Base-by-base conservation (phyloP, 805 yeast genomes). In the Candida vaughaniae region DNA sequence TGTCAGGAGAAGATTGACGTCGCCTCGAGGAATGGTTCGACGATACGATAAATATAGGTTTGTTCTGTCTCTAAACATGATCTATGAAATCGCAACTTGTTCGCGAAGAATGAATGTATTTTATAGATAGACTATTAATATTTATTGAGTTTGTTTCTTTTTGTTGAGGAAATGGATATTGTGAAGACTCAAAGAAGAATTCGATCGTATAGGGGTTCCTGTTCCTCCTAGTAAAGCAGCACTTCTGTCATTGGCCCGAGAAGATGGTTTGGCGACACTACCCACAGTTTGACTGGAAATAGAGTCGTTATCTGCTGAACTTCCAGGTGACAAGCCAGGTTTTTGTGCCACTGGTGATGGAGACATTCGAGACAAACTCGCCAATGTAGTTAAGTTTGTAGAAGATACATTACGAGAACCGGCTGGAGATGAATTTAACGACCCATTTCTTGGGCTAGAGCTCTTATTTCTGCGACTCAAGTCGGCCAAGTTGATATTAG, bases 61-160 rank as follows among this genome's bases (percentile, higher is more conserved):
- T n/a, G 99, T 93, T 58, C 97, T 73, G 63, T 93, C 98, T 58
- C 98, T 74, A 54, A 85, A 86, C 96, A 91, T 88, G 36, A 20
- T 20, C 23, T 20, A 7, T n/a, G 32, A 15, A 11, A 22, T 22
- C 10, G 10, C 8, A 22, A 22, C 11, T 22, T n/a, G n/a, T n/a
- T n/a, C n/a, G n/a, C n/a, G n/a, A n/a, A n/a, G n/a, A n/a, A n/a
- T n/a, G n/a, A n/a, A n/a, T n/a, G n/a, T n/a, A n/a, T n/a, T n/a
- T n/a, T n/a, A n/a, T n/a, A n/a, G n/a, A n/a, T n/a, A n/a, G n/a
- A n/a, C n/a, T n/a, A n/a, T n/a, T 20, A 20, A 20, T 7, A 7
- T 20, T 20, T 20, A 20, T 7, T 20, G 23, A 20, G 23, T 6
- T 20, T 20, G 23, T 20, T 60, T 56, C 45, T 63, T 65, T 46